Evolutionary conservation across 1,284 basidiomycete species (phyloP).

Genomic region (Ganoderma leucocontextum): DNA sequence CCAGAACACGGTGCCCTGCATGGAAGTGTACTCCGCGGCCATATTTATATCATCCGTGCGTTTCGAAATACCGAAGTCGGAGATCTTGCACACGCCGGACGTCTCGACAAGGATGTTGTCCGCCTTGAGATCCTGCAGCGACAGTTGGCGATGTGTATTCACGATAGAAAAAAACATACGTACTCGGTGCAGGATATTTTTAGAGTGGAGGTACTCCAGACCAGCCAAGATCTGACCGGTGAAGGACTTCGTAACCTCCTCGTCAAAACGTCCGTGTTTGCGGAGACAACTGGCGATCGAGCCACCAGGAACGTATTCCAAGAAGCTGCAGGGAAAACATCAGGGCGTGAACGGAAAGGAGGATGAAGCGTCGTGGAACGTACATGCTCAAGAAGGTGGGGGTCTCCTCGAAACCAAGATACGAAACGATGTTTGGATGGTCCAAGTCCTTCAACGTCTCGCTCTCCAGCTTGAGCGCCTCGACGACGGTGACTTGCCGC

Average conservation of each 20-base stretch:
- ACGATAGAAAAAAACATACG: constrained; percentile 4
- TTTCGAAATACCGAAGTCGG: constrained; percentile 97
- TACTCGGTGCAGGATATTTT: constrained; percentile 94
- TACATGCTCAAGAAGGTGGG: constrained; percentile 92
- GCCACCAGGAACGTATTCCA: constrained; percentile 98
- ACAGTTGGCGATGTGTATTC: constrained; percentile 15
- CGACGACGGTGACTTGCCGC: constrained; percentile 87
- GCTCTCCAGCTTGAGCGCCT: constrained; percentile 94
- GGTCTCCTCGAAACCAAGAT: constrained; percentile 97
- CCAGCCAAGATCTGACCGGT: constrained; percentile 93
- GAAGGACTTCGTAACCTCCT: constrained; percentile 93
- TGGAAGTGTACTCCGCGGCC: constrained; percentile 83
- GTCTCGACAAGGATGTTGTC: constrained; percentile 98
- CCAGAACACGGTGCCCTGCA: constrained; percentile 99
- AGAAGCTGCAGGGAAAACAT: constrained; percentile 66
- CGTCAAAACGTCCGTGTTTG: constrained; percentile 93
- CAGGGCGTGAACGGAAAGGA: neutral
- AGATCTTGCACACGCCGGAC: constrained; percentile 95
- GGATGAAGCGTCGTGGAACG: constrained; percentile 43
- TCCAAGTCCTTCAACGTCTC: constrained; percentile 96
- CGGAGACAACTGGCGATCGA: constrained; percentile 93
- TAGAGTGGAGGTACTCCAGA: constrained; percentile 92
- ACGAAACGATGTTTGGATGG: constrained; percentile 97
- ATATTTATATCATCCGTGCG: constrained; percentile 88
- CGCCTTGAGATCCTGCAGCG: constrained; percentile 88